Evolutionary conservation across 345 rosid species (phyloP), one percentile per base, ranked within the genome.

Genomic region (Pugionium dolabratum): DNA sequence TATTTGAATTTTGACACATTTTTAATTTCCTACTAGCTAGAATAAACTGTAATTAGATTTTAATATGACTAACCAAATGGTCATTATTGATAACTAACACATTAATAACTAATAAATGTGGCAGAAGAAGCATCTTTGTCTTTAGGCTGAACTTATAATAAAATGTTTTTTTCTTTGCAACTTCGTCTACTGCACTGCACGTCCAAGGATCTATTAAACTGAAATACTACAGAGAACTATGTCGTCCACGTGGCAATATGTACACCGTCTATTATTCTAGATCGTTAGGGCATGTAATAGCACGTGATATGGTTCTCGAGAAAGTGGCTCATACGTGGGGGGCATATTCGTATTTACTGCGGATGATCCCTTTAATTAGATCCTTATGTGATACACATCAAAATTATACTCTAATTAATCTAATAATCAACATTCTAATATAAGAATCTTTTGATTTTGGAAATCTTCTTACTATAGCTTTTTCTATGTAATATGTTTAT

Each of bases 281-380:
- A 59, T 73, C 46, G 68, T 53, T 56, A 48, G 41, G 53, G 53
- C 72, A 65, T 58, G 18, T 41, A 44, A 46, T 7, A 61, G 59
- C 69, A 67, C 65, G 64, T 66, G 76, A 73, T 62, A 18, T 51
- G 44, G 67, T 34, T 61, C 25, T 65, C 26, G 29, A 66, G 62
- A 59, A 73, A 73, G 76, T 73, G 72, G 72, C 71, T 66, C 72
- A 59, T 73, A 73, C 76, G 72, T 73, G 76, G 76, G 72, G 67
- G 72, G 67, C 67, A 66, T 66, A 66, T 59, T 66, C 76, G 49
- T 66, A 66, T 66, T 73, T 59, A 73, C 43, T 59, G 62, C 76
- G 50, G 65, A 52, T 65, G 47, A 58, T 64, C 72, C 59, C 9
- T 7, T 30, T 40, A 34, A 18, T 31, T 72, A 65, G 61, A 72